Evolutionary conservation across 2,329 filamentous ascomycete species (phyloP), one percentile per base, ranked within the genome.

Genomic region (Trichophaea hybrida): DNA sequence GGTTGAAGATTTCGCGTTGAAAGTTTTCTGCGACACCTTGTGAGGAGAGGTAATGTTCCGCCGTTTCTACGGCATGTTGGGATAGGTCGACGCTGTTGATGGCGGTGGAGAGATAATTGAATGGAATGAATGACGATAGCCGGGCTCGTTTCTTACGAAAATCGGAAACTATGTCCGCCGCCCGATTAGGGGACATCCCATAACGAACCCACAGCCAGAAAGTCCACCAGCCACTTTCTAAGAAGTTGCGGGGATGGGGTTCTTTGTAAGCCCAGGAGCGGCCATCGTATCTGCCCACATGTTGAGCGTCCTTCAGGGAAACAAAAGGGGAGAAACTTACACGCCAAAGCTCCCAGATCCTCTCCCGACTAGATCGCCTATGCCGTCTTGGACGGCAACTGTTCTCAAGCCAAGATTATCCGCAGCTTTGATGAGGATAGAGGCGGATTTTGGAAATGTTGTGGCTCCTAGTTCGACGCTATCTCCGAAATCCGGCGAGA

Each of bases 1-100:
- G 87, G 72, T 97, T 91, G 24, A 97, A 81, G 50, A 98, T 81
- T 54, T 97, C 87, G 8, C 80, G 79, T 0, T 83, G 77, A 70
- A 95, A 97, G 0, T 75, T 70, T 0, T 76, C 74, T 33, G 79
- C 76, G 58, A 96, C 82, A 68, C 79, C 79, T 66, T 88, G 10
- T 13, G 31, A 12, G 31, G 46, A 10, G 4, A 43, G 38, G n/a
- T 10, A 43, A 15, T 43, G 10, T 43, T 43, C 38, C 10, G 38
- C 38, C 10, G 38, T 43, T 15, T 43, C n/a, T 43, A 4, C 38
- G 38, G 38, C n/a, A 10, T 10, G 38, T 10, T 43, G 10, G 38
- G n/a, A 15, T 10, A 43, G 38, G 38, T 15, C 38, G n/a, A 4
- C 38, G 38, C 10, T 43, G 38, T 43, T 43, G 38, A 43, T 10